Conservation (phyloP, 2,329 filamentous ascomycete species). For the Coniella lustricola region DNA sequence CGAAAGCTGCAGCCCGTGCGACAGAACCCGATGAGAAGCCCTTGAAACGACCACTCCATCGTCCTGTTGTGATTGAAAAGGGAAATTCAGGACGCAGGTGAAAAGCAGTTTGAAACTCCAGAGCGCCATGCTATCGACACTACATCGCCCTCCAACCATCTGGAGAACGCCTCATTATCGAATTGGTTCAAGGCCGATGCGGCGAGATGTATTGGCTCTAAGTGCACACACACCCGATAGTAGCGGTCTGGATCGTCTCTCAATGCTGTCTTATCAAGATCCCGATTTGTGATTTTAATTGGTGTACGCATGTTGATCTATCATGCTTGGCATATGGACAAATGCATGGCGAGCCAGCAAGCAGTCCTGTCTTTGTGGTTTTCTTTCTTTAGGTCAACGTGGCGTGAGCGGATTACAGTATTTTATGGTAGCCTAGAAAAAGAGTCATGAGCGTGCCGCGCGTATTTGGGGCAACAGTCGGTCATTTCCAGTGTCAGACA, state of each 20-base stretch:
- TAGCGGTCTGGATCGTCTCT: not conserved
- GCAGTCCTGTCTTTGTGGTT: conserved; percentile 38
- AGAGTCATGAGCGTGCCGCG: conserved; percentile 8
- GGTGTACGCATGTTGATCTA: not conserved
- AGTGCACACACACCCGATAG: not conserved
- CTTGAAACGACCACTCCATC: conserved; percentile 50
- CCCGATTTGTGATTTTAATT: not conserved
- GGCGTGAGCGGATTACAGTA: not conserved
- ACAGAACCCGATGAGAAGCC: conserved; percentile 39
- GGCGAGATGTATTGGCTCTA: not conserved
- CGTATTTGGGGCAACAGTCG: not conserved
- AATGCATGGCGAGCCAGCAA: conserved; percentile 30
- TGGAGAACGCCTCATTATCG: conserved; percentile 11
- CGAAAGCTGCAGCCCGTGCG: conserved; percentile 43
- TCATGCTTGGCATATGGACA: conserved; percentile 18
- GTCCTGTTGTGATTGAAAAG: conserved; percentile 45
- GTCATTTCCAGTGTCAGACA: not conserved
- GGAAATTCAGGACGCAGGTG: conserved; percentile 26
- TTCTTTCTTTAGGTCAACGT: conserved; percentile 26
- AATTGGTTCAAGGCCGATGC: not conserved
- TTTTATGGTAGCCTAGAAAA: conserved; percentile 6
- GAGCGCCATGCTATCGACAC: too few relatives aligned
- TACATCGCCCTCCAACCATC: not conserved
- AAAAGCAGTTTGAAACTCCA: conserved; percentile 18
- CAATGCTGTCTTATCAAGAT: conserved; percentile 14